These are phyloP conservation scores for Teunomyces kruisii DNA, from an alignment of 805 yeast species.

Conservation along the genomic window DNA sequence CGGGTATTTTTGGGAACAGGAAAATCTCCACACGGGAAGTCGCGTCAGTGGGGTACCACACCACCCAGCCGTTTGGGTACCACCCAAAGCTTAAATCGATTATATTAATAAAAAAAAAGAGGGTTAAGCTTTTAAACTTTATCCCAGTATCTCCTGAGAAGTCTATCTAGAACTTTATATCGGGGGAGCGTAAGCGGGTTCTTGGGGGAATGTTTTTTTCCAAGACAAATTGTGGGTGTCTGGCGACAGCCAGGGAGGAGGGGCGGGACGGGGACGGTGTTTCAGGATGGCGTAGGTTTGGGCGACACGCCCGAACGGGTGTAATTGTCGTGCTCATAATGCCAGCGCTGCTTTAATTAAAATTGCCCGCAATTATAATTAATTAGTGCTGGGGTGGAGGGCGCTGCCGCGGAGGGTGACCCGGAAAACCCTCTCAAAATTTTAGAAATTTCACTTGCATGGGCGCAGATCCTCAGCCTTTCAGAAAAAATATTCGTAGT, in stretches of 20 bases:
- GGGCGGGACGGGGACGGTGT: no score
- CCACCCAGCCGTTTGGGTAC: background rate
- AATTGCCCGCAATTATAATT: background rate
- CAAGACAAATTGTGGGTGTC: no score
- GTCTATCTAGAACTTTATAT: no score
- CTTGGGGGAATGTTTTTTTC: no score
- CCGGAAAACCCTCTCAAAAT: background rate
- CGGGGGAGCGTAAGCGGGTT: no score
- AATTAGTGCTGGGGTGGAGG: background rate
- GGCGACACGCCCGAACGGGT: no score
- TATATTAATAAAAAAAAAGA: background rate
- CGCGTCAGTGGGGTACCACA: constrained; percentile 1
- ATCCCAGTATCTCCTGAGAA: constrained; percentile 1
- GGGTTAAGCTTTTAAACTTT: background rate
- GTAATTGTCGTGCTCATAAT: background rate
- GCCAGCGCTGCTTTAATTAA: background rate
- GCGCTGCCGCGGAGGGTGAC: background rate
- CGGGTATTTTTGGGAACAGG: background rate
- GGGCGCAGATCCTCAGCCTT: constrained; percentile 3
- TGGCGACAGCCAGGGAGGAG: no score
- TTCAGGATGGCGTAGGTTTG: no score
- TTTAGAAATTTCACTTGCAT: constrained; percentile 3
- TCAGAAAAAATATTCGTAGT: background rate
- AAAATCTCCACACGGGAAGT: no score
- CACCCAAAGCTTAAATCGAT: background rate